Evolutionary conservation across 345 rosid species (phyloP).

Genomic region (Populus pruinosa): DNA sequence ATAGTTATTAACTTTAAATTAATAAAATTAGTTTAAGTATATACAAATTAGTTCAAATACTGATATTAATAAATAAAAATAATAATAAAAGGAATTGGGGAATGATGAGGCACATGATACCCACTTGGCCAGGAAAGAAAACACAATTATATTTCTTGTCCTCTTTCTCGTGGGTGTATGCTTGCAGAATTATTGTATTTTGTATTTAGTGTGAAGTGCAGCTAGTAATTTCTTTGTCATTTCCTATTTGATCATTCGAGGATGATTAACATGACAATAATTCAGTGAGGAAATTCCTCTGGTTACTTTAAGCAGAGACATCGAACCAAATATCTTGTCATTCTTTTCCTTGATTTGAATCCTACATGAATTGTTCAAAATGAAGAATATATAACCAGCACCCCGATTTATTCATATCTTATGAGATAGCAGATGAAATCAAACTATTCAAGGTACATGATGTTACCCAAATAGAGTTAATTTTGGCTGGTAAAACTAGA

Average conservation of each 20-base stretch:
- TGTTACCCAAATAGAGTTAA: not conserved
- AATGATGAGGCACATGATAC: conserved; percentile 28
- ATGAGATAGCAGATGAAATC: not conserved
- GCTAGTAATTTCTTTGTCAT: not conserved
- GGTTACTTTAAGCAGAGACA: not conserved
- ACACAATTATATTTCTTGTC: not conserved
- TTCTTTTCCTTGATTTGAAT: not conserved
- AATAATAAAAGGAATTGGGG: not conserved
- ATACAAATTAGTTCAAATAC: no score
- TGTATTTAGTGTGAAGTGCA: not conserved
- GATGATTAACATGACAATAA: not conserved
- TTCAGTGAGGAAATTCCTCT: not conserved
- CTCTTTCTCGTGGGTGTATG: not conserved
- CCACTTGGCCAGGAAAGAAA: conserved; percentile 16
- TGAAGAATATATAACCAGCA: not conserved
- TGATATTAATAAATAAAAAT: no score
- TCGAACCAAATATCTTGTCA: not conserved
- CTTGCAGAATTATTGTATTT: no score
- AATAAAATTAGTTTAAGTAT: no score
- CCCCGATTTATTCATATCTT: not conserved
- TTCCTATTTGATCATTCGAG: not conserved
- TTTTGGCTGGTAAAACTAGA: not conserved
- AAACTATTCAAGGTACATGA: not conserved
- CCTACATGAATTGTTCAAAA: not conserved
- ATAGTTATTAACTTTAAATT: no score